phyloP scores from a whole-genome alignment of 257 asterid genomes.

The Fraxinus americana region DNA sequence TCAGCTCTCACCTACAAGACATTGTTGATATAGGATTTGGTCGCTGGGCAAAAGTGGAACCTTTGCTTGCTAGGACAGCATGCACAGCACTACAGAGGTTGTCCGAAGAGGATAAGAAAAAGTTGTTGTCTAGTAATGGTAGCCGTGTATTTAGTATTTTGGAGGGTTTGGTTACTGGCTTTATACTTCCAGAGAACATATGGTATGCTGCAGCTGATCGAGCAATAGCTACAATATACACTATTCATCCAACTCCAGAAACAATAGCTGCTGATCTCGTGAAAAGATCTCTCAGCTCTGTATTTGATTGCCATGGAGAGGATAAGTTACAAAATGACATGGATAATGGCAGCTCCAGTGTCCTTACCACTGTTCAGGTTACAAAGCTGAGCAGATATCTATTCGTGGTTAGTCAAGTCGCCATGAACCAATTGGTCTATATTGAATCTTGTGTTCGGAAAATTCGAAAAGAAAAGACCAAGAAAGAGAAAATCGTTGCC shows the following conservation, averaged over 20 bases:
- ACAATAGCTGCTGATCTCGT: constrained; percentile 67
- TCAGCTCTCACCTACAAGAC: constrained; percentile 88
- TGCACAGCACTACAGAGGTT: constrained; percentile 83
- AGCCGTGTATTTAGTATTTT: constrained; percentile 71
- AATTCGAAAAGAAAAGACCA: constrained; percentile 76
- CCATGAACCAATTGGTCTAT: constrained; percentile 88
- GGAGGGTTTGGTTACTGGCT: constrained; percentile 67
- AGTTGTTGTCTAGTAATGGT: constrained; percentile 65
- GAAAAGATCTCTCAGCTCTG: constrained; percentile 72
- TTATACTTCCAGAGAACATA: constrained; percentile 69
- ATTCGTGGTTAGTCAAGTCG: constrained; percentile 79
- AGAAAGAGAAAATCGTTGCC: constrained; percentile 62
- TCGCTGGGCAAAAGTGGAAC: constrained; percentile 95
- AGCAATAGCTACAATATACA: constrained; percentile 79
- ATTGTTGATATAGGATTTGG: constrained; percentile 97
- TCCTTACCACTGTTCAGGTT: constrained; percentile 59
- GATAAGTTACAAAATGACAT: constrained; percentile 48
- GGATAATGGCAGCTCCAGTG: constrained; percentile 39
- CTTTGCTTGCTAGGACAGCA: constrained; percentile 93
- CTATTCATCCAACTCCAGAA: constrained; percentile 91
- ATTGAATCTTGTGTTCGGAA: constrained; percentile 72
- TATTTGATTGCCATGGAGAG: constrained; percentile 48
- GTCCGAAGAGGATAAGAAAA: constrained; percentile 86
- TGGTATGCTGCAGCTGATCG: constrained; percentile 94
- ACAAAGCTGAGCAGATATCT: constrained; percentile 70